phyloP scores from a whole-genome alignment of 1,284 basidiomycete species.

The Moesziomyces globuligerus region DNA sequence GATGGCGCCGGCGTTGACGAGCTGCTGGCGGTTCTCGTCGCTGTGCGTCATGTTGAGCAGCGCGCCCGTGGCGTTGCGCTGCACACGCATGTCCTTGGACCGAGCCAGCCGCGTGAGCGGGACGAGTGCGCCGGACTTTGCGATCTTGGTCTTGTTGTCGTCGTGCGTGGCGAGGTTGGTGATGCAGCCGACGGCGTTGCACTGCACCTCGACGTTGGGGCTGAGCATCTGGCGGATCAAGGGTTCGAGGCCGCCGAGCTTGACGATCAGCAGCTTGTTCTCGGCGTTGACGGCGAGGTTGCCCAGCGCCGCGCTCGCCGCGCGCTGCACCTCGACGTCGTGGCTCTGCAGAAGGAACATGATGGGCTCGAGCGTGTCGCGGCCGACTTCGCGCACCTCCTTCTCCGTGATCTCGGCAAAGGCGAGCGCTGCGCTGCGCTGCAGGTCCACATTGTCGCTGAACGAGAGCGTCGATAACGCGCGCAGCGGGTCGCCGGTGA shows the following conservation, averaged over 20 bases:
- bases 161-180: slow-evolving; percentile 99
- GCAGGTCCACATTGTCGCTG: slow-evolving; percentile 98
- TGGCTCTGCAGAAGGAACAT: slow-evolving; percentile 96
- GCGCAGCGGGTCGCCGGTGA: slow-evolving; percentile 77
- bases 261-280: slow-evolving; percentile 98
- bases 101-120: slow-evolving; percentile 94
- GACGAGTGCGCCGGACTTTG: slow-evolving; percentile 96
- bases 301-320: slow-evolving; percentile 96
- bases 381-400: slow-evolving; percentile 94
- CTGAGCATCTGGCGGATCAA: slow-evolving; percentile 99
- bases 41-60: slow-evolving; percentile 97
- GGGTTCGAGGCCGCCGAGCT: slow-evolving; percentile 95
- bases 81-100: slow-evolving; percentile 99
- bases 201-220: slow-evolving; percentile 99
- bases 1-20: slow-evolving; percentile 98
- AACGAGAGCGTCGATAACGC: slow-evolving; percentile 97
- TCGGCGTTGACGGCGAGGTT: slow-evolving; percentile 99
- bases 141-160: slow-evolving; percentile 99
- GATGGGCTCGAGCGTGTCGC: slow-evolving; percentile 98
- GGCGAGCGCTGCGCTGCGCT: slow-evolving; percentile 95
- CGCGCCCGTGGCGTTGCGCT: slow-evolving; percentile 97
- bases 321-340: slow-evolving; percentile 98
- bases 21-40: slow-evolving; percentile 97
- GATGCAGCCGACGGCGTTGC: slow-evolving; percentile 99
- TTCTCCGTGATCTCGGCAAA: slow-evolving; percentile 99